Evolutionary conservation across 2,329 filamentous ascomycete species (phyloP).

Genomic region (Aplosporella prunicola): DNA sequence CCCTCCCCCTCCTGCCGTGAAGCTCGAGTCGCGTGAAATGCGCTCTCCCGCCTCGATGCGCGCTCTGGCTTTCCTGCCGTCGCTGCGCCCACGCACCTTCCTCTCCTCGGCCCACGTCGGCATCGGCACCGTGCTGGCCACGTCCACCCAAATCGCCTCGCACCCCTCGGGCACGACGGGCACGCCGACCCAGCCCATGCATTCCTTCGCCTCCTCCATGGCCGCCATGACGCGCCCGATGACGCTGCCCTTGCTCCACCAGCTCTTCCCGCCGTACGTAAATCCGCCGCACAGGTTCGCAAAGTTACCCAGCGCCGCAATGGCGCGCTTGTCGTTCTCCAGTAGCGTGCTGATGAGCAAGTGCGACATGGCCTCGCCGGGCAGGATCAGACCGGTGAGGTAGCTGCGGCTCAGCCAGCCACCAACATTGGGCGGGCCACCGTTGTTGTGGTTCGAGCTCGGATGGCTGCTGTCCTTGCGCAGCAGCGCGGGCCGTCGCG

Average conservation of each 20-base stretch:
- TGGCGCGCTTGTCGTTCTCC: slow-evolving; percentile 44
- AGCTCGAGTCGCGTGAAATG: slow-evolving; percentile 22
- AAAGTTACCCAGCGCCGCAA: slow-evolving; percentile 39
- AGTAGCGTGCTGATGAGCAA: slow-evolving; percentile 47
- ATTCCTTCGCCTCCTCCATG: slow-evolving; percentile 36
- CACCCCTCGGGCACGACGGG: slow-evolving; percentile 31
- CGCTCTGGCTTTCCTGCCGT: slow-evolving; percentile 20
- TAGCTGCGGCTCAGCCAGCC: slow-evolving; percentile 49
- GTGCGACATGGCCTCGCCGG: slow-evolving; percentile 44
- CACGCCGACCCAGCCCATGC: slow-evolving; percentile 47
- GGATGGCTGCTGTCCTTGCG: slow-evolving; percentile 3
- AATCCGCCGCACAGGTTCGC: slow-evolving; percentile 48
- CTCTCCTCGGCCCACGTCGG: no score
- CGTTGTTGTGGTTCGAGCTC: slow-evolving; percentile 1
- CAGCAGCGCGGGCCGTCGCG: neutral
- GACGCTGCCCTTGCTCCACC: slow-evolving; percentile 49
- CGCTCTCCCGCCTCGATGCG: slow-evolving; percentile 29
- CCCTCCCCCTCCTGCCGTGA: slow-evolving; percentile 1
- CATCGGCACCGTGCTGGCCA: slow-evolving; percentile 24
- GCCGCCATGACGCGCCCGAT: slow-evolving; percentile 45
- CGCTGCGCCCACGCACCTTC: no score
- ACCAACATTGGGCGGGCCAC: slow-evolving; percentile 26
- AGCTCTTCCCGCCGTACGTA: slow-evolving; percentile 39
- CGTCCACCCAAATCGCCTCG: slow-evolving; percentile 42
- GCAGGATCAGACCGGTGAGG: slow-evolving; percentile 45